Percentiles rank a stretch among this genome's conserved stretches.
Conservation (phyloP, 176 grass and related monocot species). For the Juncus effusus region DNA sequence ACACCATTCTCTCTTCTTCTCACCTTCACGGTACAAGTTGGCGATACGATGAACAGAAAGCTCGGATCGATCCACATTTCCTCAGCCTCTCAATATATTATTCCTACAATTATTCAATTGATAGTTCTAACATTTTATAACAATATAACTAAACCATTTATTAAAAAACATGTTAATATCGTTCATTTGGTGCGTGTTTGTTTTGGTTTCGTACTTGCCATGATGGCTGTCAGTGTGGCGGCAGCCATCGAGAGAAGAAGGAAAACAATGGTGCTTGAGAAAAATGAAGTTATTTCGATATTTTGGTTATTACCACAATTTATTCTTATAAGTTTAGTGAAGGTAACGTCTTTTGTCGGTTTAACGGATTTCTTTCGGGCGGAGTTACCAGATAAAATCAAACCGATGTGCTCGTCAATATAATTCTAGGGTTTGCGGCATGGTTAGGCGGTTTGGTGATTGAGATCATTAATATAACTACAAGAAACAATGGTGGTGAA, state of each 20-base stretch:
- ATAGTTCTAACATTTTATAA: slow-evolving; percentile 40
- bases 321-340: slow-evolving; percentile 38
- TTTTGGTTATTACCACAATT: slow-evolving; percentile 46
- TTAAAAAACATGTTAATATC: background rate
- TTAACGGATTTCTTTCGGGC: too few species aligned
- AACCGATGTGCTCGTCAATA: too few species aligned
- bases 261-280: background rate
- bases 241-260: background rate
- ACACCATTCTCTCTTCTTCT: slow-evolving; percentile 34
- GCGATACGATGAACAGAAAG: slow-evolving; percentile 46
- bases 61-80: slow-evolving; percentile 46
- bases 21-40: slow-evolving; percentile 52
- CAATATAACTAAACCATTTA: slow-evolving; percentile 26
- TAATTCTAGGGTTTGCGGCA: too few species aligned
- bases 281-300: background rate
- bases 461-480: too few species aligned
- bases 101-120: slow-evolving; percentile 48
- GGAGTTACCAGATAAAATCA: too few species aligned
- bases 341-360: slow-evolving; percentile 50
- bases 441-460: too few species aligned
- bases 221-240: background rate
- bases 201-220: background rate
- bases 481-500: too few species aligned
- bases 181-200: background rate
- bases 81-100: slow-evolving; percentile 49